Percentiles rank a stretch among this genome's conserved stretches.
Conservation (phyloP, 2,329 filamentous ascomycete genomes). For the Ceratocystis cacaofunesta region DNA sequence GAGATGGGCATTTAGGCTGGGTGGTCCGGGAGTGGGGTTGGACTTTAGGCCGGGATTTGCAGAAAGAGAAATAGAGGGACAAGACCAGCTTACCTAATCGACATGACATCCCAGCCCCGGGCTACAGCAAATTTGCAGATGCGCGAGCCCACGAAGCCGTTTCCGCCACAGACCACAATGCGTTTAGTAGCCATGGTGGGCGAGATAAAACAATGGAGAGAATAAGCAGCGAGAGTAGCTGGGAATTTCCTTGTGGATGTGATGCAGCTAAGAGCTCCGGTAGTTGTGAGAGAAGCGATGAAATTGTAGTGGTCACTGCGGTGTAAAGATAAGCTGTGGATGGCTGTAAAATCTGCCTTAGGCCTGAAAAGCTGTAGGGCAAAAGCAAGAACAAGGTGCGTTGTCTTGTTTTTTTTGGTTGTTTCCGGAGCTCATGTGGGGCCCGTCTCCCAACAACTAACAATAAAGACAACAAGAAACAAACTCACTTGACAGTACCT, state of each 20-base stretch:
- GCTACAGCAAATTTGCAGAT: conserved; percentile 84
- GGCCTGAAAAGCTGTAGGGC: too few relatives aligned
- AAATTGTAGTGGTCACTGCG: not conserved
- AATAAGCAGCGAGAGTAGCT: not conserved
- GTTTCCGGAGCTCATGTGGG: not conserved
- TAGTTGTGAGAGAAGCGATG: not conserved
- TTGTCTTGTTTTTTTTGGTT: not conserved
- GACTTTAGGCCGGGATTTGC: not conserved
- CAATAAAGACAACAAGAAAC: not conserved
- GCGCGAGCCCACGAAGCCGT: conserved; percentile 73
- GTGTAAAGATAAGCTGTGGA: too few relatives aligned
- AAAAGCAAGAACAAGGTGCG: too few relatives aligned
- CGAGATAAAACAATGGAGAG: not conserved
- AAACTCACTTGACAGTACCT: too few relatives aligned
- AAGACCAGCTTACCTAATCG: conserved; percentile 53
- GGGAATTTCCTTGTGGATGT: not conserved
- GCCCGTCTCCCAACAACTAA: not conserved
- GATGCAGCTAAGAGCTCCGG: not conserved
- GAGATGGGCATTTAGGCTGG: too few relatives aligned
- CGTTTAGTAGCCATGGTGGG: conserved; percentile 51
- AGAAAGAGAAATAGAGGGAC: not conserved
- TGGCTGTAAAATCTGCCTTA: too few relatives aligned
- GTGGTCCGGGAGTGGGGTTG: too few relatives aligned
- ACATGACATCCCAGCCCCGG: conserved; percentile 82
- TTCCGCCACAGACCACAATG: conserved; percentile 83